Conservation (phyloP, 495 filamentous ascomycete genomes). For the Polyplosphaeria fusca region DNA sequence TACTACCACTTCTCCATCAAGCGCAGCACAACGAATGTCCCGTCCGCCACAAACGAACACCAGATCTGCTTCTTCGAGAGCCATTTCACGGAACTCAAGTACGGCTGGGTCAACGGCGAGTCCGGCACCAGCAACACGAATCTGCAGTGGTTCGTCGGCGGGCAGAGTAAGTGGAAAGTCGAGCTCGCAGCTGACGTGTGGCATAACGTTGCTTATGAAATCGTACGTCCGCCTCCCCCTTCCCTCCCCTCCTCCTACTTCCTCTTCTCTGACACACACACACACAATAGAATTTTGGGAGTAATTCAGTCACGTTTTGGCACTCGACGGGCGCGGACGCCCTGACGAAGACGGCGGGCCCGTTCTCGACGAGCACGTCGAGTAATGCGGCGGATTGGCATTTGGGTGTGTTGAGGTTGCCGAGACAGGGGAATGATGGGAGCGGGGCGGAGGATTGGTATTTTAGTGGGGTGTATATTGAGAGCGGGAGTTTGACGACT, state of each 20-base stretch:
- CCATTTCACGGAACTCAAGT: slow-evolving; percentile 76
- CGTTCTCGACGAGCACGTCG: slow-evolving; percentile 56
- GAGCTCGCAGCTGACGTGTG: slow-evolving; percentile 56
- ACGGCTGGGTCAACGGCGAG: slow-evolving; percentile 62
- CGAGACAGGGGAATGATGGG: slow-evolving; percentile 53
- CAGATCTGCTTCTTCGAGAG: slow-evolving; percentile 74
- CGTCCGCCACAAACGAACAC: slow-evolving; percentile 61
- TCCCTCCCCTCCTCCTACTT: too few relatives aligned
- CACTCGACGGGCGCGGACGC: slow-evolving; percentile 59
- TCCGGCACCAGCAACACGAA: slow-evolving; percentile 51
- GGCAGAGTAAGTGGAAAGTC: slow-evolving; percentile 52
- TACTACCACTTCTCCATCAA: slow-evolving; percentile 71
- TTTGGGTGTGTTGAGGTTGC: slow-evolving; percentile 65
- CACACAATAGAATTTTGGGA: slow-evolving; percentile 57
- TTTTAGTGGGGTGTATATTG: slow-evolving; percentile 69
- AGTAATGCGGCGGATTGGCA: slow-evolving; percentile 75
- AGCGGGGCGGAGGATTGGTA: slow-evolving; percentile 61
- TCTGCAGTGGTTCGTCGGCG: slow-evolving; percentile 54
- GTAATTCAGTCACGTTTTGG: slow-evolving; percentile 63
- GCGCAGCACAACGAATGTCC: slow-evolving; percentile 56
- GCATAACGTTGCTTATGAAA: slow-evolving; percentile 67
- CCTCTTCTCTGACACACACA: too few relatives aligned
- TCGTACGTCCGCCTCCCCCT: too few relatives aligned
- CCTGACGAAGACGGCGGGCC: slow-evolving; percentile 55
- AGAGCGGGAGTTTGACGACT: slow-evolving; percentile 61